Percentiles rank a stretch among this genome's conserved stretches.
phyloP scores from a whole-genome alignment of 345 rosid species.

The Eucalyptus marginata region DNA sequence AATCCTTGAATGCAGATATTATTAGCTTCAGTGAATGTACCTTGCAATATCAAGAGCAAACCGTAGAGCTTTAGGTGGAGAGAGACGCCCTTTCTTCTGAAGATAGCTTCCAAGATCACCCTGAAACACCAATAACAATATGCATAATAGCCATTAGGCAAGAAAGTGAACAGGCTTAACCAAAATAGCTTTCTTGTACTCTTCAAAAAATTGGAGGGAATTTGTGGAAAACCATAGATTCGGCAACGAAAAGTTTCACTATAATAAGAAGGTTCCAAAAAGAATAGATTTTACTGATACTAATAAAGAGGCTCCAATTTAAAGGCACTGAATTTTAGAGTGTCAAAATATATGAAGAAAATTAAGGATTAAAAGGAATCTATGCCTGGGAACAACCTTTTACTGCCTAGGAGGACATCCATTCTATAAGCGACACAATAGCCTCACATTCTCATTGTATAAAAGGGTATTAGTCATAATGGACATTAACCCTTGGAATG shows the following conservation, averaged over 20 bases:
- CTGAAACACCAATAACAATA: conserved; percentile 22
- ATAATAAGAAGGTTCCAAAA: not conserved
- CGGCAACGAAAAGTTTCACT: not conserved
- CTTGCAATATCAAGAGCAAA: conserved; percentile 91
- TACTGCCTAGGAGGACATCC: not conserved
- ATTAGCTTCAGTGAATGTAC: conserved; percentile 13
- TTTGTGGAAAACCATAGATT: not conserved
- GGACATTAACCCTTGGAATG: not conserved
- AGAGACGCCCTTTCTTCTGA: conserved; percentile 82
- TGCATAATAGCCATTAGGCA: not conserved
- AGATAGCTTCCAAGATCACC: conserved; percentile 80
- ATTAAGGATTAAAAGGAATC: not conserved
- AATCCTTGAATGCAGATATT: not conserved
- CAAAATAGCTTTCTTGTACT: not conserved
- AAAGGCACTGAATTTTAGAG: not conserved
- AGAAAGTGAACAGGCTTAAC: not conserved
- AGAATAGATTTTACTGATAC: not conserved
- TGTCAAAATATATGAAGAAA: not conserved
- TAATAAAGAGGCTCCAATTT: not conserved
- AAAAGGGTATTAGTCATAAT: not conserved
- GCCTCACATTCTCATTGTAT: not conserved
- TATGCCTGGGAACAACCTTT: not conserved
- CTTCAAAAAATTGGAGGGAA: not conserved
- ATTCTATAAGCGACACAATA: not conserved
- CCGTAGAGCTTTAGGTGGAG: conserved; percentile 70